Evolutionary conservation across 129 eudicot genomes (phyloP).

Genomic region (Lactuca sativa): DNA sequence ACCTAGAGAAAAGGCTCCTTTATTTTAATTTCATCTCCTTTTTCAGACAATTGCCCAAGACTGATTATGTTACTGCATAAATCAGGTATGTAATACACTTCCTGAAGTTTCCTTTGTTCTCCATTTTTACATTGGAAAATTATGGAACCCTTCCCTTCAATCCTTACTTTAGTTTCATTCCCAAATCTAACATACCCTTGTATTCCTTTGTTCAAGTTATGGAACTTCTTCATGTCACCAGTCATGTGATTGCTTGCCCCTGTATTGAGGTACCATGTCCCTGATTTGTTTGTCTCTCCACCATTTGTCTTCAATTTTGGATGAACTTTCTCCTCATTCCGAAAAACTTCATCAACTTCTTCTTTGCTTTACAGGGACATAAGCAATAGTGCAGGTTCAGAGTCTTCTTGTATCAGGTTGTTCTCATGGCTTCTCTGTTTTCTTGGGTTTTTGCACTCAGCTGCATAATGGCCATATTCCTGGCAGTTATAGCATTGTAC

Average conservation of each 20-base stretch:
- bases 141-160: background rate
- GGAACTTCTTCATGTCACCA: background rate
- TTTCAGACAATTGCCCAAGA: background rate
- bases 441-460: no score
- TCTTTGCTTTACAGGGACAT: background rate
- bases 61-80: background rate
- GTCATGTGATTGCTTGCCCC: background rate
- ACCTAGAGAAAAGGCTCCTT: no score
- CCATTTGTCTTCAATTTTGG: background rate
- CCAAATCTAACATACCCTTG: background rate
- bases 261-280: background rate
- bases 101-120: background rate
- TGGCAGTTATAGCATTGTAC: no score
- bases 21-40: background rate
- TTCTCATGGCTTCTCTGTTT: background rate
- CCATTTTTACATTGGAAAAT: background rate
- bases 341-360: background rate
- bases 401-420: background rate
- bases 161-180: no score
- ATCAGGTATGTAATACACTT: background rate
- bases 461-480: background rate
- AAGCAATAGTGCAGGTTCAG: background rate
- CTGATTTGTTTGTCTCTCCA: background rate
- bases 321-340: background rate
- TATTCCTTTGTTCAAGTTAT: no score